Base-by-base conservation (phyloP, 345 rosid genomes). In the Diplotaxis tenuifolia region DNA sequence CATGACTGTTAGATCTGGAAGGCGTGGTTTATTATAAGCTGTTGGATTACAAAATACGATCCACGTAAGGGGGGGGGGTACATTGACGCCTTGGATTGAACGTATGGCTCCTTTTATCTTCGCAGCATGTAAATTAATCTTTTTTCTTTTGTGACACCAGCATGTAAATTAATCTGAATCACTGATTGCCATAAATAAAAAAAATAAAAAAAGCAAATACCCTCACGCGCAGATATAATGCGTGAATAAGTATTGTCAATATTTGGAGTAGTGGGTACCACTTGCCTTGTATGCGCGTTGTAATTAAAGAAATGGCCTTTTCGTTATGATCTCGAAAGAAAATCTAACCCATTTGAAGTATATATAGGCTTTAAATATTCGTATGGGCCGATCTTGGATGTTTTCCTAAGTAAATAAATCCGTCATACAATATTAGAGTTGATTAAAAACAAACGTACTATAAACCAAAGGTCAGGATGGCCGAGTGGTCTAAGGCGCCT, bases 401-500 rank as follows among this genome's bases (percentile, higher is more conserved):
- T 34, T 34, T 34, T 34, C 1, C 1, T 34, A 29, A 8, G 34
- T 5, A 29, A 29, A 23, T 23, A 23, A 23, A 23, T n/a, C n/a
- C n/a, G n/a, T n/a, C n/a, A 23, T 23, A 3, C 25, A 23, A 23
- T 23, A 3, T 23, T 3, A 3, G 25, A 23, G 1, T 1, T 23
- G 1, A 23, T 3, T 23, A 3, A 23, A 3, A 23, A 23, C 1
- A 1, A 1, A 23, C 4, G 34, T 29, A 28, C 1, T 7, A 5
- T 0, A 29, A 29, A 34, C 12, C 12, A 9, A 42, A 19, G 10
- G 88, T 87, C 86, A 87, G 89, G 89, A 82, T 87, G 90, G 90
- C 91, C 89, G 91, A 86, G 93, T 82, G 93, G 93, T 90, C 90
- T 84, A 86, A 85, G 88, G 88, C 91, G 90, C 90, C 88, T 82